Percentiles rank a stretch among this genome's conserved stretches.
phyloP scores from a whole-genome alignment of 1,284 basidiomycete species.

The Fomitopsis schrenkii region DNA sequence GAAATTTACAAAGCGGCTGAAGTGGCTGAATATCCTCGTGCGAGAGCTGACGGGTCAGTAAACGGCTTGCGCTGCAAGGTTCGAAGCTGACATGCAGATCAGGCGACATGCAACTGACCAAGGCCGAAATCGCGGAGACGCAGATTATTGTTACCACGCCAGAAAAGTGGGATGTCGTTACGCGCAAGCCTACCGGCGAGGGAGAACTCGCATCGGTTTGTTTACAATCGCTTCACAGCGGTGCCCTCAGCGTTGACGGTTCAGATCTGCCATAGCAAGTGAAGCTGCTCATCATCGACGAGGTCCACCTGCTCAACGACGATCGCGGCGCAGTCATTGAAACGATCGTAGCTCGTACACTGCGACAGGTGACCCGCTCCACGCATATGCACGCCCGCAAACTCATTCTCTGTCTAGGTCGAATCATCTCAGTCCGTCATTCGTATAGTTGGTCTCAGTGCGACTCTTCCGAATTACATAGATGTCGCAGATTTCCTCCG shows the following conservation, averaged over 20 bases:
- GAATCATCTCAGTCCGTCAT: conserved; percentile 97
- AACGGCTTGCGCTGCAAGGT: background rate
- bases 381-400: background rate
- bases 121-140: conserved; percentile 91
- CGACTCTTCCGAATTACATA: conserved; percentile 95
- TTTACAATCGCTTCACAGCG: background rate
- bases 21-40: conserved; percentile 86
- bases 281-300: conserved; percentile 96
- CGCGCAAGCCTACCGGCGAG: conserved; percentile 94
- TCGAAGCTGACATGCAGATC: conserved; percentile 3
- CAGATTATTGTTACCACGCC: conserved; percentile 99
- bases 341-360: conserved; percentile 94
- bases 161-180: conserved; percentile 99
- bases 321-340: conserved; percentile 98
- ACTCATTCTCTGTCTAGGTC: conserved; percentile 47
- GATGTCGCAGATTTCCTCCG: conserved; percentile 96
- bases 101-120: conserved; percentile 99
- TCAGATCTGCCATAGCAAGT: conserved; percentile 57
- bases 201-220: conserved; percentile 89
- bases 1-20: conserved; percentile 88
- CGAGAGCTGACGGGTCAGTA: conserved; percentile 82
- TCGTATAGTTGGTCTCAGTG: conserved; percentile 97
- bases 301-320: conserved; percentile 97
- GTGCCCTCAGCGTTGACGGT: background rate
- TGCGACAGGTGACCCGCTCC: conserved; percentile 66